phyloP scores from a whole-genome alignment of 106 monocot genomes.

The Platanthera zijinensis region DNA sequence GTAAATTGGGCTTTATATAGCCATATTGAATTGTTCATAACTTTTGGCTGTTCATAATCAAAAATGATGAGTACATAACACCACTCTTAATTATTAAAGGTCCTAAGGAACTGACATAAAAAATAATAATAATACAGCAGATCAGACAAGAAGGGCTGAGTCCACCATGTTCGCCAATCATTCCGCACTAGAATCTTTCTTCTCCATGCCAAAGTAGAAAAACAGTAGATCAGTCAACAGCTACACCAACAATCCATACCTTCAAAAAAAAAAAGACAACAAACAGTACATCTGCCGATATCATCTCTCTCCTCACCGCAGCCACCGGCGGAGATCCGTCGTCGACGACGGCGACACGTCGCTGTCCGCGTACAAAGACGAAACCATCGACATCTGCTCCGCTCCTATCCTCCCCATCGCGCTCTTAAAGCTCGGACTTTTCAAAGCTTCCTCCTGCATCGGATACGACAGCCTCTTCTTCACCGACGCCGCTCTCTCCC shows the following conservation, averaged over 20 bases:
- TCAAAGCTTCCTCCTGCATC: constrained; percentile 26
- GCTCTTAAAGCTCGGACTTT: constrained; percentile 83
- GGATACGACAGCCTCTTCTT: constrained; percentile 85
- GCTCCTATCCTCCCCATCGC: constrained; percentile 42
- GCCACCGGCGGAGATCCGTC: constrained; percentile 72
- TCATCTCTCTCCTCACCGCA: constrained; percentile 49
- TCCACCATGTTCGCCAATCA: neutral
- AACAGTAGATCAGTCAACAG: too few relatives aligned
- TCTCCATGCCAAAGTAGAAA: neutral
- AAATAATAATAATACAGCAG: too few relatives aligned
- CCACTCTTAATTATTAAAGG: too few relatives aligned
- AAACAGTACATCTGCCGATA: neutral
- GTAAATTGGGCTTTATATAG: too few relatives aligned
- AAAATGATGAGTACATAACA: too few relatives aligned
- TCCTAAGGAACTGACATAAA: too few relatives aligned
- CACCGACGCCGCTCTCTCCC: constrained; percentile 36
- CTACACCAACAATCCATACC: neutral
- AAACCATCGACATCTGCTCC: constrained; percentile 64
- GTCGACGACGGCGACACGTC: constrained; percentile 92
- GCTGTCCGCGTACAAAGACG: constrained; percentile 59
- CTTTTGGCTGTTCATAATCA: too few relatives aligned
- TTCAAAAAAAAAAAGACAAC: neutral
- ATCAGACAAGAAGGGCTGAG: too few relatives aligned
- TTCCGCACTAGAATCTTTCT: neutral
- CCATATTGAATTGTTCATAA: too few relatives aligned